Base-by-base conservation (phyloP, 176 grass and related monocot species). In the Tillandsia fasciculata region DNA sequence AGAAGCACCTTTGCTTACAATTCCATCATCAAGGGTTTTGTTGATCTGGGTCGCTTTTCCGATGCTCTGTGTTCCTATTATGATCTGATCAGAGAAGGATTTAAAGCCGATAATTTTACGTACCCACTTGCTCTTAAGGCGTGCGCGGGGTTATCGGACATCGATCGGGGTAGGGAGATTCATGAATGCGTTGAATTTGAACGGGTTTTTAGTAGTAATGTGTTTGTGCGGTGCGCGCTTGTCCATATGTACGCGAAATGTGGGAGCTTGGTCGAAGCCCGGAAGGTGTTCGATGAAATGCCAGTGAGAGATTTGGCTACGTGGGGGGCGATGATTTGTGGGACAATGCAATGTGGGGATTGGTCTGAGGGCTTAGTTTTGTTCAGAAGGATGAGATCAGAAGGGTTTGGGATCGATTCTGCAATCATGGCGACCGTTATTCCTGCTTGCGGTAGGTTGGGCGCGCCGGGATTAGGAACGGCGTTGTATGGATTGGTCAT, bases 191-290 rank as follows among this genome's bases (percentile, higher is more conserved):
- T 86, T 12, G 72, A 86, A 12, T 23, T 63, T 0, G 53, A 51
- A 2, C 9, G 80, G 15, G 23, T 53, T 9, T 0, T 3, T 3
- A 66, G 78, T 1, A 12, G 12, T 1, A 90, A 90, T 49, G 26
- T 80, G 33, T 86, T 80, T 12, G 87, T 80, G 28, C 83, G 80
- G 69, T 90, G 87, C 3, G 73, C 83, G 3, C 83, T 90, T 0
- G 68, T 90, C 9, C 63, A 90, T 54, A 90, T 90, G 87, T 80
- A 86, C 65, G 77, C 83, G 1, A 90, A 86, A 66, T 86, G 87
- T 9, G 66, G 87, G 48, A 80, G 80, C 54, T 63, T 90, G 64
- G 70, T 2, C 12, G 80, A 86, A 69, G 87, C 83, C 0, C 79
- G 69, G 83, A 68, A 12, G 1, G 74, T 86, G 33, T 86, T 86